Conservation (phyloP, 192 early-diverging fungal species). For the Podila epicladia region DNA sequence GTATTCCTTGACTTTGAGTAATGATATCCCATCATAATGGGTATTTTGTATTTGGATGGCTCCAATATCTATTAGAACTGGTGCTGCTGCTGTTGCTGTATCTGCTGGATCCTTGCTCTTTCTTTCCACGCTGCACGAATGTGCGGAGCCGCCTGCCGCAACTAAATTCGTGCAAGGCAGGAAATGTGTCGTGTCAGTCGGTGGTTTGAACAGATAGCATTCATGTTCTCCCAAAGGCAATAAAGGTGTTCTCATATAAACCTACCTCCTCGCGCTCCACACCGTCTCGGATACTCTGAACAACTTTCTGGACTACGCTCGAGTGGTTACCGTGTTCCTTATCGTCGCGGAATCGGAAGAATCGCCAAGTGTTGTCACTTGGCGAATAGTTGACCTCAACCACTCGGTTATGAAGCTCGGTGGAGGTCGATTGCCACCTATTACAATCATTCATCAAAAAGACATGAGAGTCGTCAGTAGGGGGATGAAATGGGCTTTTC, state of each 20-base stretch:
- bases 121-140: conserved; percentile 50
- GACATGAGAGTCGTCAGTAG: background rate
- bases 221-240: background rate
- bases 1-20: too few species aligned
- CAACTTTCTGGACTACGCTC: conserved; percentile 65
- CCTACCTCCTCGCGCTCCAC: conserved; percentile 68
- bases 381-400: conserved; percentile 73
- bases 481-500: background rate
- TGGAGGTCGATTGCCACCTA: conserved; percentile 36
- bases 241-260: background rate
- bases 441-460: background rate
- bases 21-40: too few species aligned
- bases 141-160: conserved; percentile 30
- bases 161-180: background rate
- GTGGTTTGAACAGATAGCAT: background rate
- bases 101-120: conserved; percentile 18
- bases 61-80: background rate
- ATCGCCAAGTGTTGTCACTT: conserved; percentile 66
- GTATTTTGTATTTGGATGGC: too few species aligned
- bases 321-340: conserved; percentile 79
- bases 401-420: conserved; percentile 62
- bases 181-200: background rate
- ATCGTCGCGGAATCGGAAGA: conserved; percentile 84
- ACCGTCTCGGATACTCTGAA: conserved; percentile 78
- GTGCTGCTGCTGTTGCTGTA: background rate